Evolutionary conservation across 176 grass and related monocot species (phyloP).

Genomic region (Ensete ventricosum): DNA sequence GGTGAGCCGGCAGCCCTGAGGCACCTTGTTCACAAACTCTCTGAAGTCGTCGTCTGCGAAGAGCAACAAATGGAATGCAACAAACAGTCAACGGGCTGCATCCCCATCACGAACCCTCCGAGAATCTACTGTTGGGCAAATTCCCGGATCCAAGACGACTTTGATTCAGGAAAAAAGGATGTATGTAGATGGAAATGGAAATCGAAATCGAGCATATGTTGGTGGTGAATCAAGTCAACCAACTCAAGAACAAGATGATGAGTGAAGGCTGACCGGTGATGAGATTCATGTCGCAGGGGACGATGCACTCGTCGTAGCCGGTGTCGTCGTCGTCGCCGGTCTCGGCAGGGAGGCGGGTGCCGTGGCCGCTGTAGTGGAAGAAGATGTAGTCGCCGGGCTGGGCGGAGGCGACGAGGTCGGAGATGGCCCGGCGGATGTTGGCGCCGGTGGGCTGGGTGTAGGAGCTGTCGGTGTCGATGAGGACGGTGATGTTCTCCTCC

Average conservation of each 20-base stretch:
- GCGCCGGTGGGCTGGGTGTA: slow-evolving; percentile 63
- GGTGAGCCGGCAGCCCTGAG: slow-evolving; percentile 61
- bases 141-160: too few species aligned
- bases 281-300: slow-evolving; percentile 96
- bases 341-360: slow-evolving; percentile 82
- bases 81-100: neutral
- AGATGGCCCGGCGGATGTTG: slow-evolving; percentile 60
- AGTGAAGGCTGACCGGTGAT: slow-evolving; percentile 49
- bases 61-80: neutral
- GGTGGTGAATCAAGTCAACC: neutral
- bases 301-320: slow-evolving; percentile 96
- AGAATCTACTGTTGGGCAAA: neutral
- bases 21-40: slow-evolving; percentile 70
- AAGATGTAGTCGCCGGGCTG: slow-evolving; percentile 62
- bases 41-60: slow-evolving; percentile 80
- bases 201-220: too few species aligned
- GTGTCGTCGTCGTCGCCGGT: slow-evolving; percentile 83
- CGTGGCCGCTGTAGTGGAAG: slow-evolving; percentile 95
- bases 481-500: slow-evolving; percentile 52
- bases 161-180: too few species aligned
- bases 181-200: too few species aligned
- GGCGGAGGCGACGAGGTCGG: slow-evolving; percentile 40
- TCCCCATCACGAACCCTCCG: neutral
- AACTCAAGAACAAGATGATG: neutral
- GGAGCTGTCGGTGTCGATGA: slow-evolving; percentile 57